A percentile compares a stretch with the other conserved stretches of the same genome.
These are phyloP conservation scores for Aureobasidium sp. DNA, from an alignment of 2,329 filamentous ascomycete genomes.

Conservation along the genomic window DNA sequence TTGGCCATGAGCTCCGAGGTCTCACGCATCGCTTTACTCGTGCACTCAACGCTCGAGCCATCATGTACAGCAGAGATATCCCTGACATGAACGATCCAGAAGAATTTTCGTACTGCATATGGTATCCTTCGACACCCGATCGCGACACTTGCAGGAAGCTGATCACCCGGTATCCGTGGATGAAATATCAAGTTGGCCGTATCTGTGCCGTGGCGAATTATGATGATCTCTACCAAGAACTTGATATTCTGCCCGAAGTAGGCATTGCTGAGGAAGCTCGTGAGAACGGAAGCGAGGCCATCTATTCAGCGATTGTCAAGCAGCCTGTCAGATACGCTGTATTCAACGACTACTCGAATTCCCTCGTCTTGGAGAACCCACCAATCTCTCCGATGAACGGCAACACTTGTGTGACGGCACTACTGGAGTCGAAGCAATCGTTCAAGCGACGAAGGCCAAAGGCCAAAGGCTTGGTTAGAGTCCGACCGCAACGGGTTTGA, in stretches of 20 bases:
- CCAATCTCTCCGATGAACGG: slow-evolving; percentile 35
- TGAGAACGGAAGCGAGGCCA: slow-evolving; percentile 28
- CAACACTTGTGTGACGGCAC: slow-evolving; percentile 37
- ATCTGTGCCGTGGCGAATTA: slow-evolving; percentile 48
- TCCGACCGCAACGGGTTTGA: slow-evolving; percentile 1
- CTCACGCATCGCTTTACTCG: slow-evolving; percentile 25
- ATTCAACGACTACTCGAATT: slow-evolving; percentile 43
- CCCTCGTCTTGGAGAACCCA: slow-evolving; percentile 25
- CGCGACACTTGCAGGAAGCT: slow-evolving; percentile 43
- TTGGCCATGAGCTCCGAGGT: slow-evolving; percentile 22
- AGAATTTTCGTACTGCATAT: slow-evolving; percentile 47
- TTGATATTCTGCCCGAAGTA: slow-evolving; percentile 44
- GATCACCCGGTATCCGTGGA: slow-evolving; percentile 33
- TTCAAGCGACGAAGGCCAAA: slow-evolving; percentile 6
- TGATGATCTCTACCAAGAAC: slow-evolving; percentile 38
- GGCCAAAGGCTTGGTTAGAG: neutral
- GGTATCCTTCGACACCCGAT: slow-evolving; percentile 42
- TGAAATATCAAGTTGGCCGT: slow-evolving; percentile 42
- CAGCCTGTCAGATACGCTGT: slow-evolving; percentile 32
- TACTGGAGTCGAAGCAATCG: slow-evolving; percentile 27
- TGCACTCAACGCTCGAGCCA: slow-evolving; percentile 38
- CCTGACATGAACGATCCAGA: slow-evolving; percentile 31
- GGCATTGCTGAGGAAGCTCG: slow-evolving; percentile 47
- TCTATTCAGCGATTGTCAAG: slow-evolving; percentile 34
- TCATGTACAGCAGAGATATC: slow-evolving; percentile 41